phyloP scores from a whole-genome alignment of 2,329 filamentous ascomycete genomes.

The Colletotrichum coccodes region DNA sequence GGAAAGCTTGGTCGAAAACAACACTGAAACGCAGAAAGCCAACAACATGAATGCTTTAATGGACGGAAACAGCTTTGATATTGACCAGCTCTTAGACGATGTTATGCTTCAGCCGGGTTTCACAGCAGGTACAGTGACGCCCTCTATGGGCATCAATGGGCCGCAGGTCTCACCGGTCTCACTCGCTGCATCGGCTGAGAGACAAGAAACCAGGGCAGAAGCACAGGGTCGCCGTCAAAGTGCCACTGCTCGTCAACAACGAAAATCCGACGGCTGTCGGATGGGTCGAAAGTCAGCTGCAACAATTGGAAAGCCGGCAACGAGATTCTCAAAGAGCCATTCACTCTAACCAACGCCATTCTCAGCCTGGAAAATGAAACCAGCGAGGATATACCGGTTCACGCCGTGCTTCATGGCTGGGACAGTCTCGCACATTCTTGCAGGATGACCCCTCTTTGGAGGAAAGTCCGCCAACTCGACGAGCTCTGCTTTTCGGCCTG shows the following conservation, averaged over 20 bases:
- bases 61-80: not conserved
- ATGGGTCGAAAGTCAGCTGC: slow-evolving; percentile 10
- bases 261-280: not conserved
- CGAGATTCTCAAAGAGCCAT: slow-evolving; percentile 19
- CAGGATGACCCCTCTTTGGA: slow-evolving; percentile 40
- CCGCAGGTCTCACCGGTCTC: not conserved
- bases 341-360: slow-evolving; percentile 23
- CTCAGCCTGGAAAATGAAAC: slow-evolving; percentile 36
- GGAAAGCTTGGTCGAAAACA: not conserved
- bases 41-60: not conserved
- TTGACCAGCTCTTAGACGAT: not conserved
- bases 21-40: not conserved
- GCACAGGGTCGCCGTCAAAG: accelerated
- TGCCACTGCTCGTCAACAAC: not conserved
- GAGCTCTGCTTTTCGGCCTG: slow-evolving; percentile 37
- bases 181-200: not conserved
- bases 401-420: slow-evolving; percentile 41
- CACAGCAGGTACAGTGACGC: not conserved
- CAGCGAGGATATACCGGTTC: slow-evolving; percentile 39
- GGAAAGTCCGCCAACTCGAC: slow-evolving; percentile 37
- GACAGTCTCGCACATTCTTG: slow-evolving; percentile 38
- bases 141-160: not conserved
- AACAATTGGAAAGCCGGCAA: slow-evolving; percentile 42
- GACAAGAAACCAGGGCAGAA: not conserved
- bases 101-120: not conserved